A percentile compares a stretch with the other conserved stretches of the same genome.
phyloP scores from a whole-genome alignment of 2,329 filamentous ascomycete species.

The Coccinonectria pachysandricola region DNA sequence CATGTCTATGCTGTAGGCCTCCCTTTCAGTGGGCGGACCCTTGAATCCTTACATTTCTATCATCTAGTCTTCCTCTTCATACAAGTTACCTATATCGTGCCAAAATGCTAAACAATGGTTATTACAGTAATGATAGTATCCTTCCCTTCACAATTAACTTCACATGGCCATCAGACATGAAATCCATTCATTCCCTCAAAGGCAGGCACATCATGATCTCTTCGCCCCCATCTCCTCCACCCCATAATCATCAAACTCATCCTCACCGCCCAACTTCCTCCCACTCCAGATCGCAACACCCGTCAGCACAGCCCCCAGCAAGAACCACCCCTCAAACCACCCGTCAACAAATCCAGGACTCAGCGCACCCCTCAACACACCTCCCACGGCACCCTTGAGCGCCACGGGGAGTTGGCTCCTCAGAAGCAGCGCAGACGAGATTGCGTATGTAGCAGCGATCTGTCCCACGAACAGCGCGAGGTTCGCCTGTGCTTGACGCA shows the following conservation, averaged over 20 bases:
- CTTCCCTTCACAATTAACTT: too few relatives aligned
- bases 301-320: conserved; percentile 57
- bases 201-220: conserved; percentile 32
- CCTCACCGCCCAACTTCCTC: conserved; percentile 45
- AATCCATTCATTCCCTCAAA: too few relatives aligned
- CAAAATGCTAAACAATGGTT: too few relatives aligned
- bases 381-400: conserved; percentile 65
- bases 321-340: conserved; percentile 86
- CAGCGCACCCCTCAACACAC: conserved; percentile 69
- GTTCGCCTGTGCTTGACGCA: conserved; percentile 66
- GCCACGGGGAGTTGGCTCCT: conserved; percentile 69
- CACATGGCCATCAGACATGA: too few relatives aligned
- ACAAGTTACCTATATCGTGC: too few relatives aligned
- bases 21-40: too few relatives aligned
- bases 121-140: too few relatives aligned
- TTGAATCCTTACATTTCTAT: too few relatives aligned
- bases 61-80: too few relatives aligned
- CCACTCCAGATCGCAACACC: conserved; percentile 65
- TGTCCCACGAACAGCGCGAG: conserved; percentile 71
- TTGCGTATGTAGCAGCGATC: conserved; percentile 76
- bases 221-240: conserved; percentile 65
- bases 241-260: conserved; percentile 51
- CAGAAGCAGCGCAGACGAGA: conserved; percentile 66
- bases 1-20: too few relatives aligned
- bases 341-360: conserved; percentile 47